Evolutionary conservation across 805 yeast genomes (phyloP).

Genomic region (Kodamaea hsintzibuensis): DNA sequence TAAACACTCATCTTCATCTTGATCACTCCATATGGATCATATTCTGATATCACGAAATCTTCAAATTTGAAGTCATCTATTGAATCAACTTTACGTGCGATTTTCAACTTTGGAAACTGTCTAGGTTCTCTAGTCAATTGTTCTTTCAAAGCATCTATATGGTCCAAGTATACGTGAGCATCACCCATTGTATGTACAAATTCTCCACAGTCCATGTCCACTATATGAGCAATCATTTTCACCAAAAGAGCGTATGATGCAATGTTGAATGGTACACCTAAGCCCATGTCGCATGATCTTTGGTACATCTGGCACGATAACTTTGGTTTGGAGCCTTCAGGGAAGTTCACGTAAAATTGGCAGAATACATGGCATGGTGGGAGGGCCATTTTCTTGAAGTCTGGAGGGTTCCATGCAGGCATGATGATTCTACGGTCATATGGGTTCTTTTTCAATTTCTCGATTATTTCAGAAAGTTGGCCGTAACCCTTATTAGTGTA

Average conservation of each 20-base stretch:
- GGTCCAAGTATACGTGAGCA: conserved; percentile 92
- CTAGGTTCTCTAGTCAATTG: conserved; percentile 78
- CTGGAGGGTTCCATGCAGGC: conserved; percentile 99
- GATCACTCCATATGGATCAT: conserved; percentile 79
- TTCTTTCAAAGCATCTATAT: conserved; percentile 83
- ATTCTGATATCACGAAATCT: conserved; percentile 79
- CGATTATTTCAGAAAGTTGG: conserved; percentile 78
- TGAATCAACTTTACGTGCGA: conserved; percentile 45
- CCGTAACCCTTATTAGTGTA: conserved; percentile 88
- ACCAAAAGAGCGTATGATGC: conserved; percentile 94
- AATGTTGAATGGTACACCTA: conserved; percentile 98
- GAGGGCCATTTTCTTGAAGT: conserved; percentile 88
- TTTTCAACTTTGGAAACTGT: conserved; percentile 73
- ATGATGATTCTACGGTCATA: conserved; percentile 91
- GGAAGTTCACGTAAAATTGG: conserved; percentile 90
- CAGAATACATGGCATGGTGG: conserved; percentile 98
- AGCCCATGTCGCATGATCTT: conserved; percentile 98
- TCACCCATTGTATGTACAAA: conserved; percentile 96
- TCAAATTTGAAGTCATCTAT: conserved; percentile 90
- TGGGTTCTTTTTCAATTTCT: conserved; percentile 82
- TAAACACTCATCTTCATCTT: conserved; percentile 98
- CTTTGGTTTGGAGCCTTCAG: conserved; percentile 59
- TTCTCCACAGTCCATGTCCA: conserved; percentile 93
- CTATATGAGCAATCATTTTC: conserved; percentile 93
- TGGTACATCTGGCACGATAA: conserved; percentile 90